phyloP scores from a whole-genome alignment of 306 rosid species.

The Casuarina equisetifolia region DNA sequence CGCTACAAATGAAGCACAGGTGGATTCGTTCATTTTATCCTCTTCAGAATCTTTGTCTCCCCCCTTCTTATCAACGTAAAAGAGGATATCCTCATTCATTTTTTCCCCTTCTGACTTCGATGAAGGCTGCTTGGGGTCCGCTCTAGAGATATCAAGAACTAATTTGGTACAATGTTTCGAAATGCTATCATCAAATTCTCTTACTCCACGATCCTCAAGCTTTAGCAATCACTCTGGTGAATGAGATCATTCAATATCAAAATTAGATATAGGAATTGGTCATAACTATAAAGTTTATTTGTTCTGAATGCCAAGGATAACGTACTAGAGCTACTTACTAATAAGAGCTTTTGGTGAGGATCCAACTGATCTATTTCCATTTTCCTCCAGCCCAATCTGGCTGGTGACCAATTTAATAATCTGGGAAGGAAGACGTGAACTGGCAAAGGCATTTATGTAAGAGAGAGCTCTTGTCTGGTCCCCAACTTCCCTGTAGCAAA shows the following conservation, averaged over 20 bases:
- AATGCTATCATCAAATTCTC: too few relatives aligned
- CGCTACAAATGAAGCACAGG: constrained; percentile 49
- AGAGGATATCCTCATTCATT: too few relatives aligned
- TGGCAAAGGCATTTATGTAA: constrained; percentile 53
- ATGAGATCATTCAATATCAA: constrained; percentile 24
- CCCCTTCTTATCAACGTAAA: too few relatives aligned
- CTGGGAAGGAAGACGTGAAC: constrained; percentile 34
- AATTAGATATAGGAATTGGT: background rate
- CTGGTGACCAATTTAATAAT: constrained; percentile 37
- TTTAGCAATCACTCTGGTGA: constrained; percentile 61
- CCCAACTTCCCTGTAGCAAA: constrained; percentile 49
- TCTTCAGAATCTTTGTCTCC: constrained; percentile 9
- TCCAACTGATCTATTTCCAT: constrained; percentile 25
- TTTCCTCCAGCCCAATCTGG: constrained; percentile 46
- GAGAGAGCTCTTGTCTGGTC: constrained; percentile 69
- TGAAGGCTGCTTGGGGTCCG: too few relatives aligned
- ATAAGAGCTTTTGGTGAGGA: constrained; percentile 33
- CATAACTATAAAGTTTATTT: too few relatives aligned
- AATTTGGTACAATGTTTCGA: too few relatives aligned
- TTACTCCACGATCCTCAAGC: too few relatives aligned
- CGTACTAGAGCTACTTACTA: constrained; percentile 39
- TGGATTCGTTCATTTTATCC: constrained; percentile 34
- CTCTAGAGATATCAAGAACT: too few relatives aligned
- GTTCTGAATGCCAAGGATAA: background rate
- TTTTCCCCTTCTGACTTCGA: too few relatives aligned